Base-by-base conservation (phyloP, 1,284 basidiomycete species). In the Moesziomyces parantarcticus region DNA sequence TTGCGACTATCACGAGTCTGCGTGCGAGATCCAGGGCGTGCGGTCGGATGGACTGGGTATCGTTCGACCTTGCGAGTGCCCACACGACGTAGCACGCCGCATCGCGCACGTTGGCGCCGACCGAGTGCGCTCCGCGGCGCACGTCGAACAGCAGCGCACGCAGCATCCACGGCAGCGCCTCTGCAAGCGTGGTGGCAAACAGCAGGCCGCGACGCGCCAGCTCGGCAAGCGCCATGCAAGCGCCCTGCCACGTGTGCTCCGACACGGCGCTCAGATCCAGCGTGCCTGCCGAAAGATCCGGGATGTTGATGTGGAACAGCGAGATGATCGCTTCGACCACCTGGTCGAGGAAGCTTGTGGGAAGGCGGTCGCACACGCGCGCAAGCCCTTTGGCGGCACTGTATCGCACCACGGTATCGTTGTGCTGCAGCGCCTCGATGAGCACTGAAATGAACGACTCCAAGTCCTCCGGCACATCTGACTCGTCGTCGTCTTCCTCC, bases 321-420 rank as follows among this genome's bases (percentile, higher is more conserved):
- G 85, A 88, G 50, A 95, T 85, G 34, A 96, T 86, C 4, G 90
- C 93, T 49, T 92, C 90, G 2, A 94, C 85, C 13, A 98, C 89
- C 83, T 99, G 93, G 32, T 88, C 86, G 0, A 89, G 87, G 76
- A 95, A 91, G 14, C 90, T 89, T 0, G 84, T 62, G 2, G 96
- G 92, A 0, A 99, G 88, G 16, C 92, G 88, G 66, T 92, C 90
- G 1, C 92, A 88, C 42, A 99, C 88, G 8, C 94, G 90, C 6
- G 94, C 92, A 13, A 98, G 86, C 25, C 93, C 93, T 84, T 99
- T 99, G 6, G 97, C 93, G 3, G 93, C 89, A 11, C 95, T 94
- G 88, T 94, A 99, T 47, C 97, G 91, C 21, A 99, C 94, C 29
- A 94, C 87, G 0, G 97, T 97, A 81, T 98, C 95, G 93, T 97